Percentiles rank a stretch among this genome's conserved stretches.
phyloP scores from a whole-genome alignment of 768 basidiomycete genomes.

The Hysterangium stoloniferum region DNA sequence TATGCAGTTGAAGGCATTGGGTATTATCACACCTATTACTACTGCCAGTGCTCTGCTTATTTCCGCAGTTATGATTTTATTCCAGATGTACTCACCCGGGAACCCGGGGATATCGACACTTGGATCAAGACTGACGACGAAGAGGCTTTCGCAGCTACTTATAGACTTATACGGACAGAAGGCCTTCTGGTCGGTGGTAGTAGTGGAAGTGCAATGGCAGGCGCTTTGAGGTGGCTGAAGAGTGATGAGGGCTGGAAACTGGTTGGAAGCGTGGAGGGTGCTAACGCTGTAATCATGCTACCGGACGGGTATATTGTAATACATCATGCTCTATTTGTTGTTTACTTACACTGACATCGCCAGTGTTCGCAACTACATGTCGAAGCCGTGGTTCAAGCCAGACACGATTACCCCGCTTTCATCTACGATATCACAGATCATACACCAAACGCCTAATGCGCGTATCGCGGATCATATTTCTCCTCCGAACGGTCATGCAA shows the following conservation, averaged over 20 bases:
- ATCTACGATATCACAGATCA: constrained; percentile 35
- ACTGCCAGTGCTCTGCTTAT: neutral
- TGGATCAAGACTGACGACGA: constrained; percentile 86
- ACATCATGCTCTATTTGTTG: neutral
- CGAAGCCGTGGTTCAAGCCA: constrained; percentile 84
- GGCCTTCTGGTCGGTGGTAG: constrained; percentile 92
- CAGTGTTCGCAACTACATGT: constrained; percentile 91
- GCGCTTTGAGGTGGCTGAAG: constrained; percentile 70
- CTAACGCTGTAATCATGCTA: constrained; percentile 83
- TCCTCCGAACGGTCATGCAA: too few species aligned
- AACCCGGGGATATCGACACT: constrained; percentile 47
- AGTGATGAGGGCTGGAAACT: constrained; percentile 51
- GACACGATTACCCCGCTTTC: constrained; percentile 49
- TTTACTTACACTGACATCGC: neutral
- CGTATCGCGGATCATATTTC: too few species aligned
- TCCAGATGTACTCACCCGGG: constrained; percentile 76
- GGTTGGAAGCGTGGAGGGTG: constrained; percentile 57
- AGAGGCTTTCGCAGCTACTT: constrained; percentile 70
- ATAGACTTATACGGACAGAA: constrained; percentile 72
- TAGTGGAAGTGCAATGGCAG: constrained; percentile 78
- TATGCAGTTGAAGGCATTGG: constrained; percentile 97
- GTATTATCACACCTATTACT: constrained; percentile 16
- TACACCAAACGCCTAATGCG: constrained; percentile 18
- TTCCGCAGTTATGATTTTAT: constrained; percentile 67
- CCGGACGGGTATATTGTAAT: constrained; percentile 71